Evolutionary conservation across 1,139 yeast species (phyloP).

Genomic region (Eremothecium gossypii): DNA sequence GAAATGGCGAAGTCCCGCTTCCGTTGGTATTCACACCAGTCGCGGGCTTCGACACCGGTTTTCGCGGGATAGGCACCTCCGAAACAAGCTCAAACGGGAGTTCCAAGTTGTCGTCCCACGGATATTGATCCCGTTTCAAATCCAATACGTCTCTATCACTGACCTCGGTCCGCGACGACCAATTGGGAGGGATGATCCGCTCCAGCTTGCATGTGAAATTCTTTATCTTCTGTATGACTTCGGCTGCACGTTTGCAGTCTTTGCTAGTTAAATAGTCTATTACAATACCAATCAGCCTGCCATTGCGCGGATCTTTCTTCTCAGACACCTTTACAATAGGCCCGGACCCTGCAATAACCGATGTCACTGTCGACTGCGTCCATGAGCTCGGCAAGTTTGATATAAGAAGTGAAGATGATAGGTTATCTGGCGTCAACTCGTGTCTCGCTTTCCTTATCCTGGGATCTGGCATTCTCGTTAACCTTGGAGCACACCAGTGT

Average conservation of each 20-base stretch:
- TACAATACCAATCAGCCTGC: constrained; percentile 18
- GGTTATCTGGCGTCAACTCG: constrained; percentile 23
- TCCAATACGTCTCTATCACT: constrained; percentile 14
- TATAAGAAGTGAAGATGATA: constrained; percentile 24
- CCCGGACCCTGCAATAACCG: constrained; percentile 30
- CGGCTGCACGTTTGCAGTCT: constrained; percentile 23
- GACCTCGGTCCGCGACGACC: constrained; percentile 11
- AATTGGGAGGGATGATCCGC: constrained; percentile 21
- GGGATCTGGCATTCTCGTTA: constrained; percentile 22
- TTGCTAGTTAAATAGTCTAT: constrained; percentile 20
- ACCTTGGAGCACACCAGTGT: too few relatives aligned
- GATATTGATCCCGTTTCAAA: constrained; percentile 26
- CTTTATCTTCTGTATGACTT: constrained; percentile 17
- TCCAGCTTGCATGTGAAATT: constrained; percentile 23
- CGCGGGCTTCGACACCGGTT: constrained; percentile 14
- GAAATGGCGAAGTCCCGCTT: constrained; percentile 27
- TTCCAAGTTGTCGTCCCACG: constrained; percentile 25
- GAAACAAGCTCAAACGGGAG: constrained; percentile 30
- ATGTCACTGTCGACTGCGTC: constrained; percentile 24
- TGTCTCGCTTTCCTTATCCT: constrained; percentile 26
- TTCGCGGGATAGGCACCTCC: constrained; percentile 28
- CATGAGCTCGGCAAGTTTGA: constrained; percentile 24
- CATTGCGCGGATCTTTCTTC: constrained; percentile 26
- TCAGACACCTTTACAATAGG: constrained; percentile 19
- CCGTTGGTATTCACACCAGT: constrained; percentile 6